These are phyloP conservation scores for Blastocladiella emersonii DNA, from an alignment of 371 early-diverging fungal species.

Conservation along the genomic window DNA sequence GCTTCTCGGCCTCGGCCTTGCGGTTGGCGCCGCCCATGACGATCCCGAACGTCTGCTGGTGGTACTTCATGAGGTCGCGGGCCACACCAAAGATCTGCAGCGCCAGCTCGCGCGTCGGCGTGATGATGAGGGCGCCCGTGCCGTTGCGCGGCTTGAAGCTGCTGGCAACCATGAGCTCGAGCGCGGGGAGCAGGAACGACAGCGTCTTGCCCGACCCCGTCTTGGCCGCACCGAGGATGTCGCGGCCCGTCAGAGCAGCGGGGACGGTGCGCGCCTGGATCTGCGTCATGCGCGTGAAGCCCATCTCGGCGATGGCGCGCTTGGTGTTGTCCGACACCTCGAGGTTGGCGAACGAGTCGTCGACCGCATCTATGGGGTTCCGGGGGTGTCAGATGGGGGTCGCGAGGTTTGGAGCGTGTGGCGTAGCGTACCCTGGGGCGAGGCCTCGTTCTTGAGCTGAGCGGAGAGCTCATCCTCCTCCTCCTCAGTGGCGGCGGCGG, in stretches of 20 bases:
- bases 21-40: constrained; percentile 96
- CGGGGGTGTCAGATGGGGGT: too few relatives aligned
- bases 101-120: constrained; percentile 99
- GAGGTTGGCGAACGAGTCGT: constrained; percentile 20
- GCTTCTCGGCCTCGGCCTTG: constrained; percentile 86
- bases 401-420: too few relatives aligned
- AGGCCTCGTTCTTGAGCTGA: background rate
- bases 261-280: constrained; percentile 95
- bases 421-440: background rate
- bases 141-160: constrained; percentile 91
- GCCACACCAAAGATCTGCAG: constrained; percentile 97
- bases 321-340: constrained; percentile 26
- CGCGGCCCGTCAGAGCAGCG: constrained; percentile 85
- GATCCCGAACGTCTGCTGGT: constrained; percentile 88
- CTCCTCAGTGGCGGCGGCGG: background rate
- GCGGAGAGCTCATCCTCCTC: background rate
- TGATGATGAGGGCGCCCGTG: constrained; percentile 90
- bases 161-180: constrained; percentile 71
- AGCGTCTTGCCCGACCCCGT: constrained; percentile 99
- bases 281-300: constrained; percentile 90
- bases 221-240: constrained; percentile 97
- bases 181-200: constrained; percentile 92
- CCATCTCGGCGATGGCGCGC: constrained; percentile 81
- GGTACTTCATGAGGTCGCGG: constrained; percentile 78
- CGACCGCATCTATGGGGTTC: background rate